Base-by-base conservation (phyloP, 2,329 filamentous ascomycete genomes). In the Colletotrichum musae region DNA sequence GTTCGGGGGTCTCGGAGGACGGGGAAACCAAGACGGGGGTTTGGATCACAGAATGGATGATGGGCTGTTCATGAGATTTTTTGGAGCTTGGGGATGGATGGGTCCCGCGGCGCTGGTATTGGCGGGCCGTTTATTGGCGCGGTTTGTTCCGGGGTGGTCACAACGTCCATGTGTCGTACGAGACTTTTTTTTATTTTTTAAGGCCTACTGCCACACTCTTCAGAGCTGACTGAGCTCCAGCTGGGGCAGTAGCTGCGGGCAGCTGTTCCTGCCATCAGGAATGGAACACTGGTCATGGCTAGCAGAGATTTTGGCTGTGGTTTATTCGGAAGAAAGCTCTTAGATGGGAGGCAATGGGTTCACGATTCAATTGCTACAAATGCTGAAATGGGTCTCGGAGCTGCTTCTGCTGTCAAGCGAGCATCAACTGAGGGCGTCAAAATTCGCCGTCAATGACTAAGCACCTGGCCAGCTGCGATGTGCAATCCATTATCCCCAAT, bases 1-100 rank as follows among this genome's bases (percentile, higher is more conserved):
- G 32, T 36, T 36, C 32, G 32, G 51, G 28, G 32, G 39, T 48
- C 52, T 51, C 58, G 54, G 58, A 48, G 57, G 41, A 50, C 58
- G 48, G 56, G 53, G 58, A 45, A 56, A 50, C 47, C 48, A 48
- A 21, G 36, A 53, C 53, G 58, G 68, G 39, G 61, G 43, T 36
- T 36, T 36, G 32, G 32, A 9, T 36, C 32, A 36, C 32, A 36
- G 32, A 36, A 36, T 36, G 32, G 56, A 43, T 64, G 18, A n/a
- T 47, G 62, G 54, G 45, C 57, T 60, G 63, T 63, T 47, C 60
- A 47, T 63, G 60, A 63, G 60, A 63, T 63, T 63, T 63, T 63
- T 63, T 39, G 60, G 60, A 63, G 60, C 60, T 63, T 36, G 53
- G 24, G 28, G 51, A 13, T 43, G 21, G 10, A 24, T 16, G 12